Conservation (phyloP, 2,329 filamentous ascomycete species). For the Diaporthe vaccinii region DNA sequence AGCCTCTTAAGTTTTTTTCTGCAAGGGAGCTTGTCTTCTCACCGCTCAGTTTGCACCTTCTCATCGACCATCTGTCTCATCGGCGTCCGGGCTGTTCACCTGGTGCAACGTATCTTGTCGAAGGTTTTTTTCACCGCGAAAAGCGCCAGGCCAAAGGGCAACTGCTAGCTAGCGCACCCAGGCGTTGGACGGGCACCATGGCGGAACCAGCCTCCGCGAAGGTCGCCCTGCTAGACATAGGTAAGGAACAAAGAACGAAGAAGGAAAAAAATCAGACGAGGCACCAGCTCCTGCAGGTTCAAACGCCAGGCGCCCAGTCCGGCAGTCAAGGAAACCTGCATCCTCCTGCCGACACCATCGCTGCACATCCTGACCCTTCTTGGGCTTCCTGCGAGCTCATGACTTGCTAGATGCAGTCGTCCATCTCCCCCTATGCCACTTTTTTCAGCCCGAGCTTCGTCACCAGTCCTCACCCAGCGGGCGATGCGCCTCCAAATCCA, state of each 20-base stretch:
- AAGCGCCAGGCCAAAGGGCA: background rate
- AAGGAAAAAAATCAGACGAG: conserved; percentile 7
- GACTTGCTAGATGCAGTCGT: conserved; percentile 37
- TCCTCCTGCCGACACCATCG: background rate
- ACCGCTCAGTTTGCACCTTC: conserved; percentile 15
- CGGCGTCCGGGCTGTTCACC: conserved; percentile 12
- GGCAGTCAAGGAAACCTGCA: conserved; percentile 21
- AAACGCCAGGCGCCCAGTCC: conserved; percentile 10
- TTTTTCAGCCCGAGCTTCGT: conserved; percentile 13
- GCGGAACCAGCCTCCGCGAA: conserved; percentile 53
- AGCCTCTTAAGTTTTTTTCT: conserved; percentile 1
- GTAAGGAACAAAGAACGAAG: conserved; percentile 53
- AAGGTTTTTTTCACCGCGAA: conserved; percentile 11
- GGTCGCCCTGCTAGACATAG: conserved; percentile 70
- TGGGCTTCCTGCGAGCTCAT: conserved; percentile 32
- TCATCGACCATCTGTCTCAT: conserved; percentile 16
- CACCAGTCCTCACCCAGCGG: conserved; percentile 20
- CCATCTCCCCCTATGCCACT: conserved; percentile 1
- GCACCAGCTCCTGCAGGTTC: conserved; percentile 18
- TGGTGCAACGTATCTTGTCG: background rate
- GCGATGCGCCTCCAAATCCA: conserved; percentile 36
- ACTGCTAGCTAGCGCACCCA: conserved; percentile 21
- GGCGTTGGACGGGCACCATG: conserved; percentile 46
- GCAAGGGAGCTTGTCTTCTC: conserved; percentile 20
- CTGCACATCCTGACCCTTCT: conserved; percentile 31